Percentiles rank a stretch among this genome's conserved stretches.
phyloP scores from a whole-genome alignment of 176 grass and related monocot species.

The Bothriochloa decipiens region DNA sequence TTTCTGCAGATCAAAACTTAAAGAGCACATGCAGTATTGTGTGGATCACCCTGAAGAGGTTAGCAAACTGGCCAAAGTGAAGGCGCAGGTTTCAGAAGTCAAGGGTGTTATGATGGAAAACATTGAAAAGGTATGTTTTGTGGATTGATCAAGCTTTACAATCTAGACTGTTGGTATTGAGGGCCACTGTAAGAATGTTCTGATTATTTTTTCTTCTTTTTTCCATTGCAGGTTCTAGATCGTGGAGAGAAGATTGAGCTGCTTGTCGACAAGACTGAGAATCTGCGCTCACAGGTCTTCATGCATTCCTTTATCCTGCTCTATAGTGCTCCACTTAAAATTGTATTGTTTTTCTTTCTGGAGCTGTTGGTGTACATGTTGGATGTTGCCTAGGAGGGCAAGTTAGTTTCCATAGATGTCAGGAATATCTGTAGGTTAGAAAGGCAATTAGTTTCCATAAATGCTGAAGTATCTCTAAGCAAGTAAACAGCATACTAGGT shows the following conservation, averaged over 20 bases:
- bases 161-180: background rate
- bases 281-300: slow-evolving; percentile 71
- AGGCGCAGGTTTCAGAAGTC: slow-evolving; percentile 97
- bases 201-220: slow-evolving; percentile 1
- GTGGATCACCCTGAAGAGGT: slow-evolving; percentile 94
- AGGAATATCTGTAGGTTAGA: background rate
- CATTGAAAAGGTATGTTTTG: slow-evolving; percentile 70
- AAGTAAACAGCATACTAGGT: background rate
- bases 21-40: slow-evolving; percentile 97
- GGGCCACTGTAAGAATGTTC: background rate
- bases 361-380: background rate
- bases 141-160: background rate
- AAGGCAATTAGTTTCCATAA: background rate
- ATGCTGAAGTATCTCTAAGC: background rate
- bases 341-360: background rate
- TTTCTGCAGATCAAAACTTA: slow-evolving; percentile 75
- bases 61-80: slow-evolving; percentile 82
- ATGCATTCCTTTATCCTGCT: background rate
- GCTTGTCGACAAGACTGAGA: slow-evolving; percentile 92
- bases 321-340: background rate
- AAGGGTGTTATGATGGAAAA: slow-evolving; percentile 98
- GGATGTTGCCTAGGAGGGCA: background rate
- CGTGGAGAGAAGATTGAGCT: slow-evolving; percentile 90
- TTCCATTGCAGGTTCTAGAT: slow-evolving; percentile 68
- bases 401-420: background rate